Evolutionary conservation across 495 filamentous ascomycete genomes (phyloP).

Genomic region (Podospora bellae-mahoneyi): DNA sequence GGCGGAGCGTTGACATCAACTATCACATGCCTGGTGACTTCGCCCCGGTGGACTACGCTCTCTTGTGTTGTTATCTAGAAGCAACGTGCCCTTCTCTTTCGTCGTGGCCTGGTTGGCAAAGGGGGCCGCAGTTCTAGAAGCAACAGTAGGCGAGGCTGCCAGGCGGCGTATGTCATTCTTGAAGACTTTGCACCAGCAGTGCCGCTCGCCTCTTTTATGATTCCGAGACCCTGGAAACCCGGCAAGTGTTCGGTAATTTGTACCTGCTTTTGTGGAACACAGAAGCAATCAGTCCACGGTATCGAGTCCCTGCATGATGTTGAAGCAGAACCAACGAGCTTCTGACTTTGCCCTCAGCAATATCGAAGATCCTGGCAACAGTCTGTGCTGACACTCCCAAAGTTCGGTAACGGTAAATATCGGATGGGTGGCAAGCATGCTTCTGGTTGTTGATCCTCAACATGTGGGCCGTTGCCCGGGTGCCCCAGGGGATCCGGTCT

Average conservation of each 20-base stretch:
- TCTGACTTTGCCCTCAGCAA: neutral
- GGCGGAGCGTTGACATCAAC: neutral
- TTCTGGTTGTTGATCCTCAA: neutral
- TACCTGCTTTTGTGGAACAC: neutral
- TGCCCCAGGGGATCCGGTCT: neutral
- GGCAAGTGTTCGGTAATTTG: neutral
- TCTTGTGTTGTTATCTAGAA: neutral
- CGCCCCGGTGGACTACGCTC: neutral
- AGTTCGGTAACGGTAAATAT: neutral
- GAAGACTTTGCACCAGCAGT: neutral
- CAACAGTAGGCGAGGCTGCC: neutral
- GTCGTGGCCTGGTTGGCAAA: neutral
- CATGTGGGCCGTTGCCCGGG: neutral
- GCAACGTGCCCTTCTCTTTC: neutral
- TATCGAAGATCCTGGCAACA: neutral
- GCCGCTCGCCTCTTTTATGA: neutral
- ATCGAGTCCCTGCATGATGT: neutral
- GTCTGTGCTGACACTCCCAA: neutral
- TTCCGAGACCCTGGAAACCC: neutral
- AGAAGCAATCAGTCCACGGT: neutral
- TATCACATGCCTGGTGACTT: conserved; percentile 2
- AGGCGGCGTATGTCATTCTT: neutral
- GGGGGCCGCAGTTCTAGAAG: neutral
- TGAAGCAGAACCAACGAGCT: neutral
- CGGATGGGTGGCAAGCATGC: neutral